Evolutionary conservation across 805 yeast species (phyloP).

Genomic region (Suhomyces canberraensis): DNA sequence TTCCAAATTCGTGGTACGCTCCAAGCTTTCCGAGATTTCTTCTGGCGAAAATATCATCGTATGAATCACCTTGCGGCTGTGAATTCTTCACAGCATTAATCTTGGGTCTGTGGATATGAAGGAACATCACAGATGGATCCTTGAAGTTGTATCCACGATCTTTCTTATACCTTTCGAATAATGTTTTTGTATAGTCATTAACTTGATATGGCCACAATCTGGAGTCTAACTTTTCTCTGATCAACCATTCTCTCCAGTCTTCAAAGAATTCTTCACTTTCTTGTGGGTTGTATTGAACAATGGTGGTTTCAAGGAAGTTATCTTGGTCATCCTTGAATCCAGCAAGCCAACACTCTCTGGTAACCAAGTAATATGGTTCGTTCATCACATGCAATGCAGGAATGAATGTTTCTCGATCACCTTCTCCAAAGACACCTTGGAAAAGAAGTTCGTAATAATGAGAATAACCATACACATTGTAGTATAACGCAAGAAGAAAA

Average conservation of each 20-base stretch:
- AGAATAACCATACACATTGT: slow-evolving; percentile 36
- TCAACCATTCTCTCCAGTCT: slow-evolving; percentile 28
- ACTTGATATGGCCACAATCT: slow-evolving; percentile 31
- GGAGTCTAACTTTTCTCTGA: slow-evolving; percentile 20
- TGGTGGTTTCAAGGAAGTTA: slow-evolving; percentile 20
- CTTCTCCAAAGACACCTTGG: slow-evolving; percentile 44
- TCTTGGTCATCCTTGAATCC: slow-evolving; percentile 6
- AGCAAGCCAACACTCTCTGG: slow-evolving; percentile 11
- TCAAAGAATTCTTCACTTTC: slow-evolving; percentile 15
- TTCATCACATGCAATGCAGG: slow-evolving; percentile 39
- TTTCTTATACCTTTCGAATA: slow-evolving; percentile 19
- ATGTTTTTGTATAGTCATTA: slow-evolving; percentile 21
- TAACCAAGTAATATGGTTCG: slow-evolving; percentile 37
- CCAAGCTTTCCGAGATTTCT: slow-evolving; percentile 25
- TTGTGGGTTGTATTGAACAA: slow-evolving; percentile 31
- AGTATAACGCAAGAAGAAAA: slow-evolving; percentile 34
- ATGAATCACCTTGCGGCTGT: slow-evolving; percentile 6
- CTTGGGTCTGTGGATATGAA: slow-evolving; percentile 34
- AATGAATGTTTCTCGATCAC: slow-evolving; percentile 41
- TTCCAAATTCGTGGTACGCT: slow-evolving; percentile 12
- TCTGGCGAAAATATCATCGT: slow-evolving; percentile 17
- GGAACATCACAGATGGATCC: slow-evolving; percentile 24
- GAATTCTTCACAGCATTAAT: slow-evolving; percentile 27
- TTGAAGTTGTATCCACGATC: slow-evolving; percentile 2
- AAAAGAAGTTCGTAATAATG: slow-evolving; percentile 36